These are phyloP conservation scores for Lunularia cruciata DNA, from an alignment of 225 moss, liverwort and hornwort species.

Conservation along the genomic window DNA sequence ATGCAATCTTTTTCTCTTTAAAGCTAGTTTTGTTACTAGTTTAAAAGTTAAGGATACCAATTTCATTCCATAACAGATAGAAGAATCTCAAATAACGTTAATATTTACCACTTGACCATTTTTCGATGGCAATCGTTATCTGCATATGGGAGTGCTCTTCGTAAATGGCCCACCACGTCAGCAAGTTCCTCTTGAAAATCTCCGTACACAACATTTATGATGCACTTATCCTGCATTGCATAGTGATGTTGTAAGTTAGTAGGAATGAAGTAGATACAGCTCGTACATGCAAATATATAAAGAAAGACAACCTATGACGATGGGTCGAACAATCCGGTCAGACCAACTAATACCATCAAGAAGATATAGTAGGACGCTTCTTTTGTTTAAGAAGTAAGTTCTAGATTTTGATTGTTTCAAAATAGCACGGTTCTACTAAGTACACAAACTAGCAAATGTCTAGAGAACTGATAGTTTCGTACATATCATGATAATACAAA, in stretches of 20 bases:
- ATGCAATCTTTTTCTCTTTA: no score
- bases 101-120: constrained; percentile 49
- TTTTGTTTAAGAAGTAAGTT: not conserved
- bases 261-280: not conserved
- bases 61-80: no score
- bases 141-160: constrained; percentile 47
- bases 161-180: constrained; percentile 54
- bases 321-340: not conserved
- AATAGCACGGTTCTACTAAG: not conserved
- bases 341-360: no score
- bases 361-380: no score
- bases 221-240: constrained; percentile 52
- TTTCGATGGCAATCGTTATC: constrained; percentile 40
- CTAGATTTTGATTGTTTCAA: no score
- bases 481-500: not conserved
- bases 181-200: constrained; percentile 51
- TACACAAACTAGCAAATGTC: not conserved
- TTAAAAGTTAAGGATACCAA: no score
- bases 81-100: no score
- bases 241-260: not conserved
- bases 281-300: no score
- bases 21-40: no score
- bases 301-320: not conserved
- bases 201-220: constrained; percentile 58
- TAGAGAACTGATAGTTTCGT: not conserved